phyloP scores from a whole-genome alignment of 192 early-diverging fungal genomes.

The Backusella westeae region DNA sequence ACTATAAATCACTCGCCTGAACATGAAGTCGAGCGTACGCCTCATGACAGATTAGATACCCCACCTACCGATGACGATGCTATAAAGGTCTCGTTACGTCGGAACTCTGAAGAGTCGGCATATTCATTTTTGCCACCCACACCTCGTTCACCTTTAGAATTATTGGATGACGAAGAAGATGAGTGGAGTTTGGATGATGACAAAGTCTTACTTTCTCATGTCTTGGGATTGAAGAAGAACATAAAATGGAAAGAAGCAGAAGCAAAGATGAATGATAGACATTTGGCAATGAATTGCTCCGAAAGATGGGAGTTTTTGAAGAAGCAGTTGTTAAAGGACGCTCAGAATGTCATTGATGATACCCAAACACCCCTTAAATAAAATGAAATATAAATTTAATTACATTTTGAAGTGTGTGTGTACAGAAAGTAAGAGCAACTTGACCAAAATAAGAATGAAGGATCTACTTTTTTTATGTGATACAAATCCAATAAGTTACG shows the following conservation, averaged over 20 bases:
- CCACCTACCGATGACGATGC: neutral
- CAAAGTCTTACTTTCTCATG: neutral
- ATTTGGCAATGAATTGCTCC: conserved; percentile 14
- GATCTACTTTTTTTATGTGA: neutral
- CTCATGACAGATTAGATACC: conserved; percentile 1
- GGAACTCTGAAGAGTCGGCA: neutral
- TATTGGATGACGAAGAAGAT: neutral
- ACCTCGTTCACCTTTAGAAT: conserved; percentile 4
- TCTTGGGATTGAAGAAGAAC: neutral
- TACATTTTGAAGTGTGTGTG: neutral
- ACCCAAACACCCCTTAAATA: neutral
- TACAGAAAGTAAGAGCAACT: neutral
- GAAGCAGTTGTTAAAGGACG: conserved; percentile 16
- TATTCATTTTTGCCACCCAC: conserved; percentile 17
- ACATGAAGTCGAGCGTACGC: neutral
- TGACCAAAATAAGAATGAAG: neutral
- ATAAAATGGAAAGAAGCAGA: conserved; percentile 18
- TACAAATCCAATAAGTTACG: conserved; percentile 9
- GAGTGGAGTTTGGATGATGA: conserved; percentile 21
- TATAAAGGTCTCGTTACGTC: neutral
- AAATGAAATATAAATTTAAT: conserved; percentile 1
- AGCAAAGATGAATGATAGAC: conserved; percentile 6
- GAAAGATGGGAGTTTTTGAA: conserved; percentile 26
- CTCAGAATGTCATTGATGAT: neutral
- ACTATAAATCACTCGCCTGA: neutral